Evolutionary conservation across 2,329 filamentous ascomycete species (phyloP).

Genomic region (Exserohilum rostratum): DNA sequence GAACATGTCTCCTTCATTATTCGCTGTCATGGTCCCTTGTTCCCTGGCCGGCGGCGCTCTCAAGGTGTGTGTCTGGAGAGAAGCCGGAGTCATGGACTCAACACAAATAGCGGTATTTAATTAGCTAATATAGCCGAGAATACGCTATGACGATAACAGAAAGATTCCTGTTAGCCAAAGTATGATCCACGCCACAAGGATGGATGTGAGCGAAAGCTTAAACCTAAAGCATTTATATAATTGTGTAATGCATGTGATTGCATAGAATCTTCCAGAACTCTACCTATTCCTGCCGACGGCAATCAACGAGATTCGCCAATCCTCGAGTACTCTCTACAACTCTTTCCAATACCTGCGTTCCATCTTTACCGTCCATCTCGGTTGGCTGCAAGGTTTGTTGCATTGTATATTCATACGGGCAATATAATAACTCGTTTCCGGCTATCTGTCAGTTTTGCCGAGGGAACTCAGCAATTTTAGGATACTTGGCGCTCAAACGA

Average conservation of each 20-base stretch:
- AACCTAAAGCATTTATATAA: background rate
- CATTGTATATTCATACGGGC: background rate
- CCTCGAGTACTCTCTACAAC: background rate
- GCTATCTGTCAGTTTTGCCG: background rate
- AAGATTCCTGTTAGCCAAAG: background rate
- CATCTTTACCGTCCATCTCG: background rate
- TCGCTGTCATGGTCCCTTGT: background rate
- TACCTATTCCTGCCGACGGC: background rate
- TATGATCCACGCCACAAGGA: background rate
- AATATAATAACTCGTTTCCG: background rate
- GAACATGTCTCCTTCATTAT: conserved; percentile 7
- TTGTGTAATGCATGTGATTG: background rate
- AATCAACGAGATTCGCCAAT: background rate
- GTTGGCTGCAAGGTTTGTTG: background rate
- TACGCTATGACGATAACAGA: background rate
- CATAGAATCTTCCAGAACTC: background rate
- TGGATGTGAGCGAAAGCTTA: background rate
- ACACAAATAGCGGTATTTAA: conserved; percentile 1
- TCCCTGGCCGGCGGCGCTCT: background rate
- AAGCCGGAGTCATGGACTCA: conserved; percentile 2
- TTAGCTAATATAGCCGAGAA: background rate
- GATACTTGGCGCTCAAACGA: background rate
- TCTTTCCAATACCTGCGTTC: background rate
- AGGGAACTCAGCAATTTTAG: background rate
- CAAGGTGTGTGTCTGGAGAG: background rate